Percentiles rank a stretch among this genome's conserved stretches.
Evolutionary conservation across 2,329 filamentous ascomycete species (phyloP).

Genomic region (Davidsoniella australis): DNA sequence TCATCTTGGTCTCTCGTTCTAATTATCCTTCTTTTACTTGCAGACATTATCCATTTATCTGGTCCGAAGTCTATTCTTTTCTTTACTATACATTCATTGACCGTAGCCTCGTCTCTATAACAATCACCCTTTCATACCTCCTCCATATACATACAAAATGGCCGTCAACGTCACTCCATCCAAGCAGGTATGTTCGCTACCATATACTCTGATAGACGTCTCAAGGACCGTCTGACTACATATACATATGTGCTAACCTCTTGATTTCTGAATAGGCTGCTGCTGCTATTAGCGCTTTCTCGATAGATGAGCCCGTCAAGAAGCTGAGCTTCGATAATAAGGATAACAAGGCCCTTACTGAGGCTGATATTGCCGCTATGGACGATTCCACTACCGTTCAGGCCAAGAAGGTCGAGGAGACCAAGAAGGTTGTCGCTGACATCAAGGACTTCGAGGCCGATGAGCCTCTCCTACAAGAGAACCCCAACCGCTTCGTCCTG

Average conservation of each 20-base stretch:
- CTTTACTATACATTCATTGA: not conserved
- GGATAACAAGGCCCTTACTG: constrained; percentile 44
- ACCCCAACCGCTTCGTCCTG: constrained; percentile 87
- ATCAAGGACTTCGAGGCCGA: constrained; percentile 56
- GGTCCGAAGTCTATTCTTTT: not conserved
- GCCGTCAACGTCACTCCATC: constrained; percentile 50
- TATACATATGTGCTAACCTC: not conserved
- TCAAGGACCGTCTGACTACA: not conserved
- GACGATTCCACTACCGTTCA: constrained; percentile 23
- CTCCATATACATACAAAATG: constrained; percentile 31
- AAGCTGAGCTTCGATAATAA: constrained; percentile 82
- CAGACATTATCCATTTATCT: not conserved
- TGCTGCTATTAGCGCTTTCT: constrained; percentile 70
- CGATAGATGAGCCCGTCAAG: constrained; percentile 75
- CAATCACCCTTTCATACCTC: not conserved
- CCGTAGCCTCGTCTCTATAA: not conserved
- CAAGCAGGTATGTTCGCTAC: constrained; percentile 32
- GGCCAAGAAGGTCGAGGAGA: constrained; percentile 28
- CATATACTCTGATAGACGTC: not conserved
- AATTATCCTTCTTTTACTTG: not conserved
- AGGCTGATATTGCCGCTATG: constrained; percentile 32
- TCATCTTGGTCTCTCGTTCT: not conserved
- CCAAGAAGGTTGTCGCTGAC: constrained; percentile 30
- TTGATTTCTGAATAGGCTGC: constrained; percentile 44
- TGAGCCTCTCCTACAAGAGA: constrained; percentile 89